Percentiles rank a stretch among this genome's conserved stretches.
Evolutionary conservation across 1,139 yeast species (phyloP).

Genomic region (Groenewaldozyma sp.): DNA sequence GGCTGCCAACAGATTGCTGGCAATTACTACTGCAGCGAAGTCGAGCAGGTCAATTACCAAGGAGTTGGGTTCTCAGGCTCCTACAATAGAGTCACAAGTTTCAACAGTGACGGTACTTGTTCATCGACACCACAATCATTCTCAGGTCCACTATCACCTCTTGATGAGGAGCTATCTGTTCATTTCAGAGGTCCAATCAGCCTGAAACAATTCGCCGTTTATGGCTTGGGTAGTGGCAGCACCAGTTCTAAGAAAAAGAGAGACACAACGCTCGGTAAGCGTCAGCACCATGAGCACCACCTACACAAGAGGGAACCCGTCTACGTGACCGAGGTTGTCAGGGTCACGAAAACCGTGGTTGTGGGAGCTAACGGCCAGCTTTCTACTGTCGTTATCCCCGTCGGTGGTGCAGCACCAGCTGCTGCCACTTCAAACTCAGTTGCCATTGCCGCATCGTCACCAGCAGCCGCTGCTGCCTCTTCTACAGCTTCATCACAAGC

Average conservation of each 20-base stretch:
- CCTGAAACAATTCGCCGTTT: conserved; percentile 71
- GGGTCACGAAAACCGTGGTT: conserved; percentile 67
- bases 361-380: conserved; percentile 50
- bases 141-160: conserved; percentile 71
- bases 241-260: conserved; percentile 31
- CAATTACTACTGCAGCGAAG: conserved; percentile 73
- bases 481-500: conserved; percentile 13
- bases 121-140: conserved; percentile 43
- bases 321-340: conserved; percentile 35
- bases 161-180: conserved; percentile 81
- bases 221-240: conserved; percentile 30
- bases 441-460: conserved; percentile 19
- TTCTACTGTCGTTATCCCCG: conserved; percentile 14
- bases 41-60: conserved; percentile 56
- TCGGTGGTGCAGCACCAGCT: conserved; percentile 18
- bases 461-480: conserved; percentile 12
- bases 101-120: conserved; percentile 58
- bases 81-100: conserved; percentile 58
- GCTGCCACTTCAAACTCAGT: conserved; percentile 17
- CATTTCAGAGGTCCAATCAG: conserved; percentile 92
- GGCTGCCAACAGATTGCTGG: conserved; percentile 37
- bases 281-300: conserved; percentile 42
- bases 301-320: conserved; percentile 44
- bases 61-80: conserved; percentile 75
- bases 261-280: conserved; percentile 19